These are phyloP conservation scores for Lentinula sp. DNA, from an alignment of 768 basidiomycete genomes.

Conservation along the genomic window DNA sequence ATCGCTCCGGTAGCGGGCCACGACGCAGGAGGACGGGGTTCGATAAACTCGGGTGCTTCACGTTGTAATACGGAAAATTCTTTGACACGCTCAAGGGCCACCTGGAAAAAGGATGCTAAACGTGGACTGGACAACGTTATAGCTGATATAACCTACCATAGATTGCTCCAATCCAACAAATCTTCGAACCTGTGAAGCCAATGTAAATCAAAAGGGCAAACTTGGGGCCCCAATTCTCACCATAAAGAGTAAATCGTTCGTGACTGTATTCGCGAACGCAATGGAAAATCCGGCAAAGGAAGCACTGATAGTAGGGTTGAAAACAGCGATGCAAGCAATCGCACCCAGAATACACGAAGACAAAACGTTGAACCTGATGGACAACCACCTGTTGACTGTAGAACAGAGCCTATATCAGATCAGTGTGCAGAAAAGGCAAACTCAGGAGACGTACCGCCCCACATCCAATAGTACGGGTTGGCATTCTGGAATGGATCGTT, in stretches of 20 bases:
- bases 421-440: background rate
- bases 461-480: slow-evolving; percentile 70
- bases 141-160: slow-evolving; percentile 49
- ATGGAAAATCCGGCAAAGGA: slow-evolving; percentile 83
- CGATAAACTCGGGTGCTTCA: slow-evolving; percentile 80
- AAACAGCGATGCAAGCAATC: slow-evolving; percentile 60
- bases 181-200: slow-evolving; percentile 47
- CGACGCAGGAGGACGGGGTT: slow-evolving; percentile 71
- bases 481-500: slow-evolving; percentile 34
- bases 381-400: slow-evolving; percentile 86
- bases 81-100: slow-evolving; percentile 84
- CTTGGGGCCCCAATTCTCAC: slow-evolving; percentile 22
- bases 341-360: slow-evolving; percentile 69
- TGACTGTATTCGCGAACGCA: slow-evolving; percentile 76
- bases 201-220: background rate
- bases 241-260: slow-evolving; percentile 64
- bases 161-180: slow-evolving; percentile 89
- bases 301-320: slow-evolving; percentile 69
- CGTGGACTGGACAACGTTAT: background rate
- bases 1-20: slow-evolving; percentile 78
- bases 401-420: slow-evolving; percentile 4
- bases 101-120: slow-evolving; percentile 31
- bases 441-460: slow-evolving; percentile 54
- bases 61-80: slow-evolving; percentile 78
- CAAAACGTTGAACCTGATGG: slow-evolving; percentile 80